These are phyloP conservation scores for Globisporangium perplexum DNA, from an alignment of 352 stramenopile genomes.

Conservation along the genomic window DNA sequence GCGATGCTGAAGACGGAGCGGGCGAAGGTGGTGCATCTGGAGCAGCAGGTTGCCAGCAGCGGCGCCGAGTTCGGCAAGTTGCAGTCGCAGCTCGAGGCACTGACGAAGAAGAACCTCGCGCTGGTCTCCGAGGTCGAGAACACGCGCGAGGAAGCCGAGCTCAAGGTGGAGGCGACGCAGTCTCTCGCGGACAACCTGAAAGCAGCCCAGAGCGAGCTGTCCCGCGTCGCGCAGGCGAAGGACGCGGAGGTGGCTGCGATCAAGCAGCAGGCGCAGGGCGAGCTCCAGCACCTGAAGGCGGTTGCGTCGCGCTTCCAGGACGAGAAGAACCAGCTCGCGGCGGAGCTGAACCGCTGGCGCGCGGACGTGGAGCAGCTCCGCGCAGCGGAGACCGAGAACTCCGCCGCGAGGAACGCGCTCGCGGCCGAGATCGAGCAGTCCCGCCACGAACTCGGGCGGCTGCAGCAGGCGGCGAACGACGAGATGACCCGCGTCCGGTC, in stretches of 20 bases:
- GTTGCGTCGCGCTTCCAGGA: conserved; percentile 12
- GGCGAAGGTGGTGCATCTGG: conserved; percentile 25
- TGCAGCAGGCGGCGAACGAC: conserved; percentile 19
- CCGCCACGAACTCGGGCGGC: conserved; percentile 19
- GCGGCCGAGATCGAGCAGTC: conserved; percentile 24
- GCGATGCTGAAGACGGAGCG: conserved; percentile 36
- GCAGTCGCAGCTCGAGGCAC: conserved; percentile 45
- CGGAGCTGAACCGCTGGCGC: background rate
- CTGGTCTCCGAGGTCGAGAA: conserved; percentile 42
- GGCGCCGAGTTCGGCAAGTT: conserved; percentile 27
- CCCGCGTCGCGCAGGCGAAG: conserved; percentile 5
- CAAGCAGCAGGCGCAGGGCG: conserved; percentile 4
- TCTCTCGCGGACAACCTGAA: conserved; percentile 13
- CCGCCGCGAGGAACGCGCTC: conserved; percentile 14
- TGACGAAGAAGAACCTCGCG: conserved; percentile 59
- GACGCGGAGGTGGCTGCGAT: conserved; percentile 6
- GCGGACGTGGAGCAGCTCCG: conserved; percentile 19
- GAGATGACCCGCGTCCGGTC: conserved; percentile 24
- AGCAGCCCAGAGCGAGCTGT: conserved; percentile 3
- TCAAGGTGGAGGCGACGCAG: conserved; percentile 8
- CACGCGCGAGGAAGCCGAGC: conserved; percentile 12
- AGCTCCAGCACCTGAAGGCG: conserved; percentile 7
- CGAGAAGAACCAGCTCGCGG: background rate
- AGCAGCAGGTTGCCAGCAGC: conserved; percentile 39
- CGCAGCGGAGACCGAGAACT: conserved; percentile 8